A percentile compares a stretch with the other conserved stretches of the same genome.
Evolutionary conservation across 2,329 filamentous ascomycete genomes (phyloP).

Genomic region (Metarhizium sp.): DNA sequence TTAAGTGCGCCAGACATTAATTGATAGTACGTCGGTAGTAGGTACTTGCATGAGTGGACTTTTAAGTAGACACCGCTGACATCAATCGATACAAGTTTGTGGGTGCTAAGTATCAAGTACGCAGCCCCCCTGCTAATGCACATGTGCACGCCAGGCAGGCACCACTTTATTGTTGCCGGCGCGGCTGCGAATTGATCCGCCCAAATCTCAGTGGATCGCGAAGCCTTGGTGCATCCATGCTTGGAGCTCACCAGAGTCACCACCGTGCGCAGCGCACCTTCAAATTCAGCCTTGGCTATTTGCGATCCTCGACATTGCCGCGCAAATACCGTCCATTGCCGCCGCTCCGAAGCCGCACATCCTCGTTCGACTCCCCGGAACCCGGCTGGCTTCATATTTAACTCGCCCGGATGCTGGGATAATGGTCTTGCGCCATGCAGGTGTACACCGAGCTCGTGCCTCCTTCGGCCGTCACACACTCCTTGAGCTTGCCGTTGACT

Average conservation of each 20-base stretch:
- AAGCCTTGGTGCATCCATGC: neutral
- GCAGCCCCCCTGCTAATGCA: too few relatives aligned
- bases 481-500: slow-evolving; percentile 68
- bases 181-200: slow-evolving; percentile 3
- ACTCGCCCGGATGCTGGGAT: slow-evolving; percentile 13
- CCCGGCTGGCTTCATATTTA: neutral
- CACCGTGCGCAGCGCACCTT: neutral
- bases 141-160: too few relatives aligned
- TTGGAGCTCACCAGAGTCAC: neutral
- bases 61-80: too few relatives aligned
- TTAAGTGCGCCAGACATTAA: too few relatives aligned
- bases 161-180: neutral
- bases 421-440: slow-evolving; percentile 60
- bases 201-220: slow-evolving; percentile 2
- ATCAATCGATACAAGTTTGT: too few relatives aligned
- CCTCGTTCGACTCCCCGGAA: neutral
- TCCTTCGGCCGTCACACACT: slow-evolving; percentile 89
- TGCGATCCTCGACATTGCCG: neutral
- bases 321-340: neutral
- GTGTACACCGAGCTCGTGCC: slow-evolving; percentile 94
- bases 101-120: too few relatives aligned
- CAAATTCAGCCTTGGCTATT: slow-evolving; percentile 2
- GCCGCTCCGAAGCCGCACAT: neutral
- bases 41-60: too few relatives aligned
- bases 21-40: too few relatives aligned